A percentile compares a stretch with the other conserved stretches of the same genome.
These are phyloP conservation scores for Malassezia obtusa DNA, from an alignment of 1,284 basidiomycete genomes.

Conservation along the genomic window DNA sequence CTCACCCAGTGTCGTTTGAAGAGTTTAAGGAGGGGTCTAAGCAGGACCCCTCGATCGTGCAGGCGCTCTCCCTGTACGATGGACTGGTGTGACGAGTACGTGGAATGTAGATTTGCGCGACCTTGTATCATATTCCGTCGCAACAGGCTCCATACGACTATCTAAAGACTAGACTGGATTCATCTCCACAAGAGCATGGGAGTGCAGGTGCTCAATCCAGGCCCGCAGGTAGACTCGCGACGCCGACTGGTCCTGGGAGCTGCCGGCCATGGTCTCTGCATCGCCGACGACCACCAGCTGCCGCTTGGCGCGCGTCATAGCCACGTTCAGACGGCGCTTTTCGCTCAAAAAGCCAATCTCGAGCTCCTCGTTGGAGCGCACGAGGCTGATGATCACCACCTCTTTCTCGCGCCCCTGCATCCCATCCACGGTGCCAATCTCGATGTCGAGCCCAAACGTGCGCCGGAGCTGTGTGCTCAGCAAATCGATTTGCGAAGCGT, in stretches of 20 bases:
- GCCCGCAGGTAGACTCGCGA: conserved; percentile 14
- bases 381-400: conserved; percentile 35
- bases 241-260: not conserved
- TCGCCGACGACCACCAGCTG: conserved; percentile 42
- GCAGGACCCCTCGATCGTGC: conserved; percentile 46
- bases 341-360: conserved; percentile 41
- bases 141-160: not conserved
- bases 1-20: conserved; percentile 37
- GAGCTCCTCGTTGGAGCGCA: conserved; percentile 30
- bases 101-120: not conserved
- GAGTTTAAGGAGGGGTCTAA: conserved; percentile 48
- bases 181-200: conserved; percentile 17
- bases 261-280: conserved; percentile 27
- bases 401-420: conserved; percentile 47
- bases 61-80: conserved; percentile 42
- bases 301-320: conserved; percentile 42
- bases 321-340: conserved; percentile 40
- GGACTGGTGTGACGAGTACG: conserved; percentile 15
- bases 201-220: conserved; percentile 19
- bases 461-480: conserved; percentile 60
- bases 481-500: conserved; percentile 44
- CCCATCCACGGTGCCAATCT: conserved; percentile 40
- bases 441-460: conserved; percentile 20
- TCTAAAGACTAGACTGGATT: not conserved
- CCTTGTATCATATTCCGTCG: conserved; percentile 2